Evolutionary conservation across 345 rosid species (phyloP), one percentile per base, ranked within the genome.

Genomic region (Firmiana major): DNA sequence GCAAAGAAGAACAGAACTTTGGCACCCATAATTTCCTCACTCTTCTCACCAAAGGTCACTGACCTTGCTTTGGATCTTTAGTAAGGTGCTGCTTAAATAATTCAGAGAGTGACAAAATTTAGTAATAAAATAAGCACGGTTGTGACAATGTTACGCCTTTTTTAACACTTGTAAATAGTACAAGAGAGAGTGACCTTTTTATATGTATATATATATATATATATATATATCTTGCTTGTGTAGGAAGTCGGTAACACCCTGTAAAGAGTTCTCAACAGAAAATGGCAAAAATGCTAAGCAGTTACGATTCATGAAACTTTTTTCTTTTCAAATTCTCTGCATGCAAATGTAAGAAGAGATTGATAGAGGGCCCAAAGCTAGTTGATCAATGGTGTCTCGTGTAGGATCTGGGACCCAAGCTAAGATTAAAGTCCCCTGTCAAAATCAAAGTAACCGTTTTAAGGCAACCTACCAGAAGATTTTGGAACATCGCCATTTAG

Each of bases 1-100:
- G 80, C 79, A 49, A 85, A 75, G 81, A 86, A 77, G 87, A 85
- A 73, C 53, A 78, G 53, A 75, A 80, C 79, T 85, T 84, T 90
- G 73, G 86, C 80, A 78, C 81, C 88, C 98, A 90, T 36, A 31
- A 31, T 71, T 77, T 75, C 54, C 28, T 70, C 54, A 64, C 40
- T 67, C 38, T 38, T 45, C 51, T 75, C 78, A 62, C 53, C 40
- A 70, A 64, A 76, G 83, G 80, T 62, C 82, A 81, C 72, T 36
- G 79, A 49, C 76, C 78, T 42, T 51, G 78, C 63, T 69, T 26
- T 43, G 36, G 48, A 42, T 36, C 59, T 42, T 34, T 63, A 24
- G 38, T 13, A 75, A 17, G 22, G 1, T 71, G 40, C 58, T 59
- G 71, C 84, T 84, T 88, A 86, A 83, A 87, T 84, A 87, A 73